Evolutionary conservation across 345 rosid genomes (phyloP), one percentile per base, ranked within the genome.

Genomic region (Hibiscus trionum): DNA sequence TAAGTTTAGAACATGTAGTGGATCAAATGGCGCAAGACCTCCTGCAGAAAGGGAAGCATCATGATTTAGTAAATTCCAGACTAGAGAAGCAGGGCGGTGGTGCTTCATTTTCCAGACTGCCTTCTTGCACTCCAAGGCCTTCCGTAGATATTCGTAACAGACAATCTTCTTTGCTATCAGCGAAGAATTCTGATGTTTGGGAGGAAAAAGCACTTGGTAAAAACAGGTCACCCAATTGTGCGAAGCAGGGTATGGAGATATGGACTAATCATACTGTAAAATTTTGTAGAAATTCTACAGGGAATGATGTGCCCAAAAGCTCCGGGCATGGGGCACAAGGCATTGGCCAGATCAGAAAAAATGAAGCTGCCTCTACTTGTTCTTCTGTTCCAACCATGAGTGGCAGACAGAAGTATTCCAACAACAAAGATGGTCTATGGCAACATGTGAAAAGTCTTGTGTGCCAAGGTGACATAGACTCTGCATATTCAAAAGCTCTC

Each of bases 401-500:
- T 78, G 72, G 78, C 12, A 77, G 86, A 76, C 82, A 77, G 72
- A 75, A 68, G 69, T 73, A 78, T 61, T 52, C 74, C 64, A 83
- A 79, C 62, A 70, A 66, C 66, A 84, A 74, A 73, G 79, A 80
- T 75, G 81, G 79, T 66, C 44, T 76, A 66, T 83, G 96, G 88
- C 85, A 86, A 72, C 78, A 77, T 69, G 82, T 87, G 77, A 86
- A 84, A 77, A 80, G 80, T 67, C 81, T 84, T 78, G 78, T 87
- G 14, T 81, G 82, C 75, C 86, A 88, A 77, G 92, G 91, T 56
- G 88, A 84, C 77, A 77, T 91, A 16, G 93, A 94, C 58, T 88
- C 96, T 81, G 95, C 97, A 53, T 94, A 90, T 81, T 67, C 77
- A 21, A 87, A 90, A 85, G 96, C 97, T 76, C 81, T 94, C 33